These are phyloP conservation scores for Phaffomyces antillensis DNA, from an alignment of 805 yeast species.

Conservation along the genomic window DNA sequence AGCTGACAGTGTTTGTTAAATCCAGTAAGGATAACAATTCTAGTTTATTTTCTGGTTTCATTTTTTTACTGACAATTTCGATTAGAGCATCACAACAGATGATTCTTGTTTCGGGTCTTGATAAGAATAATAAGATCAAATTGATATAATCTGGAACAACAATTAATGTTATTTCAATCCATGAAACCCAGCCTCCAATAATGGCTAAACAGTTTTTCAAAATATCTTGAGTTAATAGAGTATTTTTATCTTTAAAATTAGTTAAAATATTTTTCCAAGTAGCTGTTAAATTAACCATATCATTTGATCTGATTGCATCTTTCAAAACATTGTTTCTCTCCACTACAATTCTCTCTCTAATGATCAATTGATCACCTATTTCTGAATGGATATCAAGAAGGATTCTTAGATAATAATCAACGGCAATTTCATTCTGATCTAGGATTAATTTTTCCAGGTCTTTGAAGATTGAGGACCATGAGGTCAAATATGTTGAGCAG, in stretches of 20 bases:
- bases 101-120: slow-evolving; percentile 13
- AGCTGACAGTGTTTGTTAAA: slow-evolving; percentile 46
- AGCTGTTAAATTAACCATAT: slow-evolving; percentile 55
- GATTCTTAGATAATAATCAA: slow-evolving; percentile 71
- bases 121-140: slow-evolving; percentile 58
- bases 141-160: slow-evolving; percentile 21
- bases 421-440: slow-evolving; percentile 23
- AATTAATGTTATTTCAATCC: slow-evolving; percentile 48
- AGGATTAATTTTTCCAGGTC: slow-evolving; percentile 36
- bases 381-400: slow-evolving; percentile 76
- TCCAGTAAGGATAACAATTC: slow-evolving; percentile 60
- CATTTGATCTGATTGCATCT: slow-evolving; percentile 73
- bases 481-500: slow-evolving; percentile 36
- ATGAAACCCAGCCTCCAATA: slow-evolving; percentile 81
- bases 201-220: slow-evolving; percentile 52
- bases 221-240: slow-evolving; percentile 34
- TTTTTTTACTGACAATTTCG: slow-evolving; percentile 69
- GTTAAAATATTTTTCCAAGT: slow-evolving; percentile 61
- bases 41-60: slow-evolving; percentile 64
- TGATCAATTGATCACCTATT: slow-evolving; percentile 85
- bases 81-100: slow-evolving; percentile 36
- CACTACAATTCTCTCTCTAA: slow-evolving; percentile 54
- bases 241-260: slow-evolving; percentile 25
- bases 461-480: slow-evolving; percentile 45
- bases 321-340: slow-evolving; percentile 68